A percentile compares a stretch with the other conserved stretches of the same genome.
Evolutionary conservation across 495 filamentous ascomycete genomes (phyloP).

Genomic region (Evernia prunastri): DNA sequence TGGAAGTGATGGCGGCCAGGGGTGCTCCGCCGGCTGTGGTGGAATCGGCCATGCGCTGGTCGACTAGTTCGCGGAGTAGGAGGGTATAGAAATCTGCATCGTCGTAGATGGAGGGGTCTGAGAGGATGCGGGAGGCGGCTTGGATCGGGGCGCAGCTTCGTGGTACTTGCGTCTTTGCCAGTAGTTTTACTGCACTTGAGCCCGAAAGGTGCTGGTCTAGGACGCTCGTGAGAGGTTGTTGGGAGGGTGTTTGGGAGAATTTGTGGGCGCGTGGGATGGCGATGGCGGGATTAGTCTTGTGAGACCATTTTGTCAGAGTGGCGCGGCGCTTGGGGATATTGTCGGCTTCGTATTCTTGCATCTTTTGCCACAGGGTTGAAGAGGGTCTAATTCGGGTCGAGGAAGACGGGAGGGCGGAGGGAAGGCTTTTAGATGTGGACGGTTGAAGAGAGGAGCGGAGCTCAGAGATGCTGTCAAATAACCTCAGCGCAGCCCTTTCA

Average conservation of each 20-base stretch:
- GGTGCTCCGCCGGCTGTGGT: background rate
- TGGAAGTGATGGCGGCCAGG: background rate
- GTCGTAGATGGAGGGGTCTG: conserved; percentile 59
- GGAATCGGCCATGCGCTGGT: conserved; percentile 57
- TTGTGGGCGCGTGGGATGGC: conserved; percentile 37
- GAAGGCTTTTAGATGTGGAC: conserved; percentile 32
- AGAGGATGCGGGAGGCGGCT: conserved; percentile 32
- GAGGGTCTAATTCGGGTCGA: conserved; percentile 35
- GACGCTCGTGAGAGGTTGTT: conserved; percentile 62
- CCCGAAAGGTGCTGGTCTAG: conserved; percentile 64
- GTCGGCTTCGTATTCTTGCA: conserved; percentile 57
- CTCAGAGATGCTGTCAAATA: conserved; percentile 77
- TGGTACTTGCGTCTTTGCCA: conserved; percentile 57
- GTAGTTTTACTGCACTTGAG: conserved; percentile 56
- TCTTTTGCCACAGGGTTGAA: conserved; percentile 64
- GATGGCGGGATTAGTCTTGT: conserved; percentile 43
- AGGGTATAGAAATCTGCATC: conserved; percentile 91
- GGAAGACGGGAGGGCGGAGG: conserved; percentile 38
- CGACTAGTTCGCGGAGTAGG: conserved; percentile 84
- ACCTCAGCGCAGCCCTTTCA: conserved; percentile 76
- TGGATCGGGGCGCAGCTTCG: conserved; percentile 69
- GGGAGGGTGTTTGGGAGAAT: conserved; percentile 38
- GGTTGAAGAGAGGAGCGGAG: conserved; percentile 52
- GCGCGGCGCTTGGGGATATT: conserved; percentile 39
- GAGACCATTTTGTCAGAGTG: conserved; percentile 44